phyloP scores from a whole-genome alignment of 129 eudicot genomes.

The Oenanthe sinensis region DNA sequence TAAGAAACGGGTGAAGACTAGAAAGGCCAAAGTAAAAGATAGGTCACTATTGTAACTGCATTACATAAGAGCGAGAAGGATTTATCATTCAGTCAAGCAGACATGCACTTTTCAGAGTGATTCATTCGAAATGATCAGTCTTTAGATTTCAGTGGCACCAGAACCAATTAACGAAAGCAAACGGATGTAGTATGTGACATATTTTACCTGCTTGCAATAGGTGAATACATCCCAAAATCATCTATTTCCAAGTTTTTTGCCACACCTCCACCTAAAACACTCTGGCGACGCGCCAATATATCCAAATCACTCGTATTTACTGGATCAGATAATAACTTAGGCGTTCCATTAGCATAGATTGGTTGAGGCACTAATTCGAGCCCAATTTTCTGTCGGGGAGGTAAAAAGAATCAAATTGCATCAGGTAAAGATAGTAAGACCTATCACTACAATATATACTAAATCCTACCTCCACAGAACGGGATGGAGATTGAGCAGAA shows the following conservation, averaged over 20 bases:
- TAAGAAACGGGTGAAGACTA: not conserved
- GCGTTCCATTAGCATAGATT: constrained; percentile 47
- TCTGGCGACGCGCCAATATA: constrained; percentile 30
- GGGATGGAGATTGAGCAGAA: constrained; percentile 49
- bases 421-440: not conserved
- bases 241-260: constrained; percentile 40
- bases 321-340: constrained; percentile 40
- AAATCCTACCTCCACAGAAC: constrained; percentile 50
- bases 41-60: not conserved
- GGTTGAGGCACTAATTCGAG: constrained; percentile 83
- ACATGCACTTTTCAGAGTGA: not conserved
- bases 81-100: not conserved
- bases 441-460: constrained; percentile 7
- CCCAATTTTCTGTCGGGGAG: constrained; percentile 51
- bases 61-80: not conserved
- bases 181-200: constrained; percentile 25
- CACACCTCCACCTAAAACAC: constrained; percentile 23
- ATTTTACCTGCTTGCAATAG: constrained; percentile 60
- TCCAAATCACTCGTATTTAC: constrained; percentile 57
- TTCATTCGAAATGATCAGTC: not conserved
- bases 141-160: not conserved
- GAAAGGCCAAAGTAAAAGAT: not conserved
- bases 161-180: constrained; percentile 39
- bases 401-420: constrained; percentile 14
- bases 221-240: constrained; percentile 53